Evolutionary conservation across 2,329 filamentous ascomycete genomes (phyloP), one percentile per base, ranked within the genome.

Genomic region (Aspergillus caelatus): DNA sequence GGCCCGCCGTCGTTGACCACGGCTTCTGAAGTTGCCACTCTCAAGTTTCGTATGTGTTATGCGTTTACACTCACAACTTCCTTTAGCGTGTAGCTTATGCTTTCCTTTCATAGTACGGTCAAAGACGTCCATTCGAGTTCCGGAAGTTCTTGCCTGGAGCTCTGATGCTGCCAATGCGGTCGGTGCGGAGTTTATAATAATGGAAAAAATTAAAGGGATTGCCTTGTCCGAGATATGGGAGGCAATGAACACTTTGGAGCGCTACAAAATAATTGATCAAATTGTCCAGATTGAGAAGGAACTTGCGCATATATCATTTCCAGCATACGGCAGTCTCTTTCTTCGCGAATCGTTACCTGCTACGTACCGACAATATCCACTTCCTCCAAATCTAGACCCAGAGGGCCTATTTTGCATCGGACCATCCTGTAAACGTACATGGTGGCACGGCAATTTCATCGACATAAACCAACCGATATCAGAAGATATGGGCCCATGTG

Each of bases 131-230:
- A 67, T 78, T 64, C 75, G 68, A n/a, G 76, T 79, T 10, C 77
- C 77, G 5, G 62, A 73, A 61, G 66, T 79, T 8, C 72, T 73
- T 56, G 64, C 70, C 45, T 79, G 76, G 68, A 76, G 70, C 28
- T 63, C 74, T 26, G 73, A 70, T 30, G 50, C 67, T 14, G 67
- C 73, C 3, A 79, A 77, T 66, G 58, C 70, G 7, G 73, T 80
- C 19, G 77, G 76, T 2, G 73, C 70, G 3, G 77, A 80, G 61
- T 79, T 79, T 61, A 79, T 80, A 28, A 75, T 80, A 62, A 78
- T 80, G 72, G 74, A 79, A 68, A 75, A 78, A 62, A 71, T 74
- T 5, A 52, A 58, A 5, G 78, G 79, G 2, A 65, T 77, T 62
- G 60, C 67, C 21, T 66, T 79, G n/a, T 65, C 71, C 43, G 55